A percentile compares a stretch with the other conserved stretches of the same genome.
These are phyloP conservation scores for Rhododendron vialii DNA, from an alignment of 148 eudicot genomes.

Conservation along the genomic window DNA sequence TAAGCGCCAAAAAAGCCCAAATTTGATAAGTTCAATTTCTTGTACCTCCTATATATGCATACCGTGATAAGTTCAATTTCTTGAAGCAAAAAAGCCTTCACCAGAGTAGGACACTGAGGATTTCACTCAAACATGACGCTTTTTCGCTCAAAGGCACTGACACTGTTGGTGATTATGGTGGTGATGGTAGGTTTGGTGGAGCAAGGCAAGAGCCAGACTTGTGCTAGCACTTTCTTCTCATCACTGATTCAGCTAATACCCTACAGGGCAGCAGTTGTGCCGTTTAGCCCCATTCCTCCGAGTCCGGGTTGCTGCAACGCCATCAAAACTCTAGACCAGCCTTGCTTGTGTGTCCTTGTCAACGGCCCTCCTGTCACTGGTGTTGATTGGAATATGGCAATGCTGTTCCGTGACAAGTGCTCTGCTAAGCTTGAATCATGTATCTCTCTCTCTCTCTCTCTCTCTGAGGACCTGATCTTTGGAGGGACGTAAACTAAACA, in stretches of 20 bases:
- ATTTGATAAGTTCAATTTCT: too few species aligned
- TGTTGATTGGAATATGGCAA: constrained; percentile 80
- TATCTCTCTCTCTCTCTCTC: constrained; percentile 9
- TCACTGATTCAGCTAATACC: constrained; percentile 84
- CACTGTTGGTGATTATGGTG: constrained; percentile 13
- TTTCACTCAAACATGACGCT: constrained; percentile 33
- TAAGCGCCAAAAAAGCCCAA: too few species aligned
- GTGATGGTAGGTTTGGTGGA: constrained; percentile 18
- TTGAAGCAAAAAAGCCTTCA: neutral
- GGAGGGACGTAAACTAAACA: neutral
- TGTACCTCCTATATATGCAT: neutral
- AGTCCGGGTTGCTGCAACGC: constrained; percentile 74
- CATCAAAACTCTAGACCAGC: constrained; percentile 68
- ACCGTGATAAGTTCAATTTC: constrained; percentile 1
- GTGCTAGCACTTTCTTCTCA: constrained; percentile 75
- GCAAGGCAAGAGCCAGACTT: constrained; percentile 40
- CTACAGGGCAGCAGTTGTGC: constrained; percentile 67
- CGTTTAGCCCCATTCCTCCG: constrained; percentile 73
- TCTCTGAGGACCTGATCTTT: neutral
- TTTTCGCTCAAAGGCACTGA: constrained; percentile 12
- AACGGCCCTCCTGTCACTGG: constrained; percentile 89
- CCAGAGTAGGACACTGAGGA: neutral
- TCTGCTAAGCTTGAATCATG: constrained; percentile 71
- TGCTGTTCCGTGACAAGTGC: constrained; percentile 84
- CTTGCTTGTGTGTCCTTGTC: constrained; percentile 78